Evolutionary conservation across 2,329 filamentous ascomycete species (phyloP).

Genomic region (Beauveria rudraprayagi): DNA sequence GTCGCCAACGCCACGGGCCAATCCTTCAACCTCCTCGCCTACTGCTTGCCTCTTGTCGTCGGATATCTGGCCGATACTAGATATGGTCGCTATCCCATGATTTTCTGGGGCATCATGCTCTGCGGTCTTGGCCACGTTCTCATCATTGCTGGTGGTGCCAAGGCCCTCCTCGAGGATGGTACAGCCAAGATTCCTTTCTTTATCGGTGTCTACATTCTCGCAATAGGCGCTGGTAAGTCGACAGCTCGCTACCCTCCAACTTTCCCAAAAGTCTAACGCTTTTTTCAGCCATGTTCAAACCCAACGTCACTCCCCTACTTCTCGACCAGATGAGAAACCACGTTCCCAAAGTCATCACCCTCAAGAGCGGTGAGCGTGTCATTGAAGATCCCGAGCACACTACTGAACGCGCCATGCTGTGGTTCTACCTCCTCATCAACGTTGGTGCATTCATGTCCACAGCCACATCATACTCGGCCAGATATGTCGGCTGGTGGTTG

Average conservation of each 20-base stretch:
- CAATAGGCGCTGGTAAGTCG: conserved; percentile 44
- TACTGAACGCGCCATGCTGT: conserved; percentile 58
- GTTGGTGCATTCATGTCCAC: conserved; percentile 45
- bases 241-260: no score
- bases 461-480: conserved; percentile 44
- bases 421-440: conserved; percentile 51
- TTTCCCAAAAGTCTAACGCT: background rate
- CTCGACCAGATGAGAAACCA: conserved; percentile 57
- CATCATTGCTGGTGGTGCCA: conserved; percentile 52
- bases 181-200: conserved; percentile 47
- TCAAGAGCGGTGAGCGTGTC: conserved; percentile 51
- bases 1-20: conserved; percentile 26
- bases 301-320: conserved; percentile 61
- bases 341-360: conserved; percentile 27
- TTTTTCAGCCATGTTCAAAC: conserved; percentile 55
- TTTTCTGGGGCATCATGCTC: conserved; percentile 59
- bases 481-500: conserved; percentile 43
- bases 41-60: conserved; percentile 46
- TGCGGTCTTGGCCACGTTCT: conserved; percentile 63
- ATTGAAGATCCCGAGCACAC: conserved; percentile 62
- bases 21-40: conserved; percentile 50
- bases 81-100: conserved; percentile 63
- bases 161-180: conserved; percentile 34
- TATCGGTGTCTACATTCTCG: conserved; percentile 47
- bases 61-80: conserved; percentile 58